phyloP scores from a whole-genome alignment of 169 alveolate genomes.

The Cardiosporidium cionae region DNA sequence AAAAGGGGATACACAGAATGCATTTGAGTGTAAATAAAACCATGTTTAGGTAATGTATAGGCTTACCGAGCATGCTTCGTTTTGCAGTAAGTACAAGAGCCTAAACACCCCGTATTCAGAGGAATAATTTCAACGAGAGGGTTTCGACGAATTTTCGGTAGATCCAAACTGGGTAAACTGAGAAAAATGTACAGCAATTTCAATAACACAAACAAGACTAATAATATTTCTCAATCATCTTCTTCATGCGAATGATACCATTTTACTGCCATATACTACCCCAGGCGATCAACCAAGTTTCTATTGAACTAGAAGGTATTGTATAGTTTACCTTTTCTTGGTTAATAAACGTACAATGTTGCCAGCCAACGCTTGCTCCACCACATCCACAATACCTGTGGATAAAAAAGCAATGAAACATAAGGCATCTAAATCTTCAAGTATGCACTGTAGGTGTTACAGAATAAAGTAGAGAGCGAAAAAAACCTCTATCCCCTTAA shows the following conservation, averaged over 20 bases:
- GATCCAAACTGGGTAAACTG: conserved; percentile 80
- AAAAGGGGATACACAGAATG: not conserved
- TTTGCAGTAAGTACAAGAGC: conserved; percentile 96
- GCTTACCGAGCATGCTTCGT: conserved; percentile 85
- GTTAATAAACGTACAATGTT: conserved; percentile 73
- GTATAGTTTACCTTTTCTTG: not conserved
- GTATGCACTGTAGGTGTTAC: not conserved
- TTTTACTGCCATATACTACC: not conserved
- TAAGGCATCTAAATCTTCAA: conserved; percentile 31
- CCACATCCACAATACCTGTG: conserved; percentile 85
- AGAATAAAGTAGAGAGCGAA: not conserved
- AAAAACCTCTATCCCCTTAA: conserved; percentile 54
- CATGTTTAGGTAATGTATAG: not conserved
- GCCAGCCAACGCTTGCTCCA: conserved; percentile 89
- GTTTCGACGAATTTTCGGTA: conserved; percentile 96
- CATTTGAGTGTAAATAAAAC: not conserved
- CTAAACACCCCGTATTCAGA: conserved; percentile 94
- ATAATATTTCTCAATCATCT: not conserved
- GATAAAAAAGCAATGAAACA: conserved; percentile 51
- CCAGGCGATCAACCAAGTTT: not conserved
- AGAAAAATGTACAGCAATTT: not conserved
- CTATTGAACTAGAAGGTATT: not conserved
- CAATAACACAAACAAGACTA: not conserved
- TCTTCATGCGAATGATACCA: not conserved
- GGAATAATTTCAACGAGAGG: conserved; percentile 86